Evolutionary conservation across 1,139 yeast species (phyloP), one percentile per base, ranked within the genome.

Genomic region (Magnusiomyces sp.): DNA sequence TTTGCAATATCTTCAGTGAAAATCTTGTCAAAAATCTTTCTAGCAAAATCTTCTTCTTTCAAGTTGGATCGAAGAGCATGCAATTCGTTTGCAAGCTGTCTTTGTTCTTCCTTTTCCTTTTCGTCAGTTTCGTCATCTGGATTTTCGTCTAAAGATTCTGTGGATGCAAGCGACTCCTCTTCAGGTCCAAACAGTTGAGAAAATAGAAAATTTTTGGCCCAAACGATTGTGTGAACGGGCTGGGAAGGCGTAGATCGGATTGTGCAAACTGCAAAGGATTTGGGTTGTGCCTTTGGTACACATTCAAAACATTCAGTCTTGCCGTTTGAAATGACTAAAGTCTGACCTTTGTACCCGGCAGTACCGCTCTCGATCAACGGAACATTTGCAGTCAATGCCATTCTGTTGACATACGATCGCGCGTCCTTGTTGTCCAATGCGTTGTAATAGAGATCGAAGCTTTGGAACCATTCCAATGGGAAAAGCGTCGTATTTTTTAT

Each of bases 351-450:
- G 57, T 82, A 86, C 0, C 99, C 99, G 0, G 96, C 85, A 0
- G 98, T 90, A 5, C 99, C 99, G 54, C 90, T 80, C 65, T 94
- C 98, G 75, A 92, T 80, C 49, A 90, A 73, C 2, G 95, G 95
- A 40, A 76, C 83, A 41, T 75, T 72, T 33, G 87, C 71, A 52
- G 85, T 83, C 20, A 90, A 74, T 16, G 92, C 81, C 71, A 90
- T 81, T 55, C 79, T 76, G 64, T 94, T 94, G 47, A 94, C 96
- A 64, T 89, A 86, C 17, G 92, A 70, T 58, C 99, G 74, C 0
- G 99, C 98, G 52, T 89, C 95, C 40, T 90, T 70, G 62, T 94
- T 94, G 64, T 94, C 99, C 55, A 94, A 74, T 0, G 98, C 99
- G 62, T 92, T 94, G 71, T 83, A 89, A 13, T 89, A 81, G 50